Conservation (phyloP, 495 filamentous ascomycete genomes). For the Neurospora sublineolata region DNA sequence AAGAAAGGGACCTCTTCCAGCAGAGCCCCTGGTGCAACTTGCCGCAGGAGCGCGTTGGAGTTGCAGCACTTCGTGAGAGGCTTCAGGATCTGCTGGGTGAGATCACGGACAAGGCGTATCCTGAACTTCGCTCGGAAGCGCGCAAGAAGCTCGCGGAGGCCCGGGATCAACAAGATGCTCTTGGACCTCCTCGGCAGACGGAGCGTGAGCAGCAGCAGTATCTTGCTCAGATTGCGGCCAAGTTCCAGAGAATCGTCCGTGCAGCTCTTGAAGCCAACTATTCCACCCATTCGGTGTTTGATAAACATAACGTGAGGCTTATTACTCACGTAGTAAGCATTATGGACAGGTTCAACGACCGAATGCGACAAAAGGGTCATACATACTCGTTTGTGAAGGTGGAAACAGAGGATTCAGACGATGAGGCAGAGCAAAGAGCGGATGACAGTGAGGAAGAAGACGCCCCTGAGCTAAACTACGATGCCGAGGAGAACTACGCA, state of each 20-base stretch:
- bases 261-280: conserved; percentile 34
- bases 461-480: not conserved
- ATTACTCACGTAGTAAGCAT: conserved; percentile 32
- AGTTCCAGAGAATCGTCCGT: conserved; percentile 31
- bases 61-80: conserved; percentile 32
- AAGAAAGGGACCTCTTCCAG: conserved; percentile 13
- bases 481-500: not conserved
- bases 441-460: not conserved
- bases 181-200: conserved; percentile 35
- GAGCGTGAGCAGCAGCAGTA: conserved; percentile 31
- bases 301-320: conserved; percentile 5
- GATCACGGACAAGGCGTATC: conserved; percentile 37
- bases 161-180: conserved; percentile 18
- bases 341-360: conserved; percentile 9
- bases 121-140: conserved; percentile 33
- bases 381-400: not conserved
- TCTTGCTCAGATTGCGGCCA: conserved; percentile 27
- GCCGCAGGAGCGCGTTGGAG: conserved; percentile 35
- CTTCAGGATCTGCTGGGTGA: conserved; percentile 31
- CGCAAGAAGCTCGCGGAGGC: conserved; percentile 22
- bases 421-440: not conserved
- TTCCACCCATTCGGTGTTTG: conserved; percentile 24
- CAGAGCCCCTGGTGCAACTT: conserved; percentile 32
- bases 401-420: not conserved
- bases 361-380: conserved; percentile 1